Evolutionary conservation across 164 flowering plant species (phyloP), one percentile per base, ranked within the genome.

Genomic region (Taxillus chinensis): DNA sequence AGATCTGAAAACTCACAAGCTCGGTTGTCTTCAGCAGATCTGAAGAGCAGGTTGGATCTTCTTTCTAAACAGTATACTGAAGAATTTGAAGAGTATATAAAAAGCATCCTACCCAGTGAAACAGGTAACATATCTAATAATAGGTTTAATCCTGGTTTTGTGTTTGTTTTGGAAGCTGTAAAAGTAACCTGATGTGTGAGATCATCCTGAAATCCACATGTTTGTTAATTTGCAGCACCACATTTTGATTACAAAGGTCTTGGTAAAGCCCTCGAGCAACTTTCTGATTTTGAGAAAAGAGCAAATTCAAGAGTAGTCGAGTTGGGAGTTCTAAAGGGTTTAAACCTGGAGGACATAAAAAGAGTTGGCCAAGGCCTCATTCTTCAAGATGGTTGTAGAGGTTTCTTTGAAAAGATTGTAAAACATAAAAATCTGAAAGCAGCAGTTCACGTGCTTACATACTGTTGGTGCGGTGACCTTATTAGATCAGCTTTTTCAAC

Each of bases 391-490:
- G 93, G 96, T 62, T 91, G 91, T 72, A 55, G 55, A 12, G 59
- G 61, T 45, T 88, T 91, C 76, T 87, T 91, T 60, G 78, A 80
- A 69, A 78, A 71, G 57, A 61, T 80, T 50, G 64, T 76, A 57
- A 71, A 76, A 68, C 72, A 76, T 68, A 84, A 79, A 68, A 74
- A 70, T 57, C 63, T 86, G 67, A 78, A 71, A 65, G 79, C 79
- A 40, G 66, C 79, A 65, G 75, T 84, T 43, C 88, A 91, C 72
- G 53, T 91, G 39, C 83, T 91, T 60, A 89, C 97, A 4, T 89
- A 86, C 70, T 91, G 97, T 69, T 91, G 97, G 97, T 91, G 96
- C 72, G 85, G 81, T 41, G 97, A 91, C 78, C 86, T 91, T 58
- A 91, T 91, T 56, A 80, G 90, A 61, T 75, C 97, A 45, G 83